These are phyloP conservation scores for Teratosphaeriaceae sp. DNA, from an alignment of 2,329 filamentous ascomycete genomes.

Conservation along the genomic window DNA sequence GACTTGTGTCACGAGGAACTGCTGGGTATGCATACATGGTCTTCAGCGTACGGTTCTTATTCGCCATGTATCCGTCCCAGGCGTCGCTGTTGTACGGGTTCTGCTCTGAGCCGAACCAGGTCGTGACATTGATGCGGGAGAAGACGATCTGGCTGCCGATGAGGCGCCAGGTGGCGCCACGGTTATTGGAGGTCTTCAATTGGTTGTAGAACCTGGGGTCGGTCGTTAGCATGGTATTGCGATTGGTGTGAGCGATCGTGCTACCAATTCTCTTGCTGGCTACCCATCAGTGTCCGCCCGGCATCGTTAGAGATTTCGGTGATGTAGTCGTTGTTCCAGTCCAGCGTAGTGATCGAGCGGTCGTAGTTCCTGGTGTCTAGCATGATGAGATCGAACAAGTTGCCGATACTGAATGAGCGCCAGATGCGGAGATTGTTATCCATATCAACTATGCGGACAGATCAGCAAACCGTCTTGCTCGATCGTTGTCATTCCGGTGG, in stretches of 20 bases:
- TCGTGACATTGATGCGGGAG: constrained; percentile 44
- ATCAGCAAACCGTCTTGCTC: too few relatives aligned
- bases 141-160: constrained; percentile 65
- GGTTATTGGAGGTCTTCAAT: constrained; percentile 34
- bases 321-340: constrained; percentile 17
- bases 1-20: too few relatives aligned
- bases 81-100: constrained; percentile 46
- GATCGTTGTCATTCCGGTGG: too few relatives aligned
- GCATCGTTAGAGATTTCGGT: constrained; percentile 22
- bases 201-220: constrained; percentile 46
- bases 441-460: constrained; percentile 39
- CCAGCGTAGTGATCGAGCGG: constrained; percentile 36
- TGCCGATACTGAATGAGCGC: constrained; percentile 36
- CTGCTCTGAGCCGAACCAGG: constrained; percentile 28
- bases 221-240: constrained; percentile 24
- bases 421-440: constrained; percentile 39
- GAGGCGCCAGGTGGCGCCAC: constrained; percentile 61
- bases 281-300: constrained; percentile 23
- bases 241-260: too few relatives aligned
- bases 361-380: constrained; percentile 39
- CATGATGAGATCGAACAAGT: constrained; percentile 37
- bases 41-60: constrained; percentile 61
- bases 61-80: constrained; percentile 60
- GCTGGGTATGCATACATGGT: constrained; percentile 57
- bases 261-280: constrained; percentile 21